These are phyloP conservation scores for Xylaria telfairii DNA, from an alignment of 495 filamentous ascomycete genomes.

Conservation along the genomic window DNA sequence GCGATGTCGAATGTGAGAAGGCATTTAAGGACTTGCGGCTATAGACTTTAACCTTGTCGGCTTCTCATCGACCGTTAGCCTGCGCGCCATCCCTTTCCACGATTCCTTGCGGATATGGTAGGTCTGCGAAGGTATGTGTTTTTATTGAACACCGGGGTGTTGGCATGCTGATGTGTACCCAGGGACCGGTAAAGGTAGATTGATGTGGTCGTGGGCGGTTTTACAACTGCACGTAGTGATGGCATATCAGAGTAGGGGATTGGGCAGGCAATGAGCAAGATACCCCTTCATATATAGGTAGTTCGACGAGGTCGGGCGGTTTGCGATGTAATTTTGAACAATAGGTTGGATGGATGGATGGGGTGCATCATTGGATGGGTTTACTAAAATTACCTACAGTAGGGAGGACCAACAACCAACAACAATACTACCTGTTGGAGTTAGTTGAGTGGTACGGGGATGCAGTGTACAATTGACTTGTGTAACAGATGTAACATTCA, in stretches of 20 bases:
- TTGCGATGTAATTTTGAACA: background rate
- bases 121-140: background rate
- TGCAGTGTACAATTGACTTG: no score
- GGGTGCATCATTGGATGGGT: background rate
- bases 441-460: no score
- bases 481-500: no score
- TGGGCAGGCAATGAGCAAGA: background rate
- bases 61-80: background rate
- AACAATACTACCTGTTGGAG: no score
- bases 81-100: background rate
- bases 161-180: background rate
- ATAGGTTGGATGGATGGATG: background rate
- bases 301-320: background rate
- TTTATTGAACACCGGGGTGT: background rate
- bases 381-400: no score
- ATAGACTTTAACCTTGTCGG: background rate
- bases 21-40: conserved; percentile 16
- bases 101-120: background rate
- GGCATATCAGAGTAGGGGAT: background rate
- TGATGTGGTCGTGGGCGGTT: background rate
- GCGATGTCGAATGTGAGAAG: conserved; percentile 16
- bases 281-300: background rate
- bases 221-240: background rate
- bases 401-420: conserved; percentile 1
- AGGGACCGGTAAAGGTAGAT: background rate